phyloP scores from a whole-genome alignment of 2,329 filamentous ascomycete species.

The Myriosclerotinia curreyana region DNA sequence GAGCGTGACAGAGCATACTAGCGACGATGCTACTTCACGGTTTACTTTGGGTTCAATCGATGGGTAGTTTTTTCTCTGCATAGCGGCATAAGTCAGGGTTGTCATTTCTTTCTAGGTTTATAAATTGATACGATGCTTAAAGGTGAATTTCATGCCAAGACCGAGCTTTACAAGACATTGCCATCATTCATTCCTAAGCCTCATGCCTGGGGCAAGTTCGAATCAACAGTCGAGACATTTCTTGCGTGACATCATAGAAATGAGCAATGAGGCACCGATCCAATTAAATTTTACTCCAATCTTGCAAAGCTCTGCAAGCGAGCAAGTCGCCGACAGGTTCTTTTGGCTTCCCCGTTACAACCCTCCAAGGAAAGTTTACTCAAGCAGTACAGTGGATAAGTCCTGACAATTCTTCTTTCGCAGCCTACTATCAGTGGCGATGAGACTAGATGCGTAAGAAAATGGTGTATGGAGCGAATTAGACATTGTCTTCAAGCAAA shows the following conservation, averaged over 20 bases:
- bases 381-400: background rate
- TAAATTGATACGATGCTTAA: conserved; percentile 1
- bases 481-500: background rate
- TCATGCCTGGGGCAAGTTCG: conserved; percentile 23
- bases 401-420: background rate
- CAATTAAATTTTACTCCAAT: conserved; percentile 25
- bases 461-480: conserved; percentile 22
- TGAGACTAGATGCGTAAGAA: background rate
- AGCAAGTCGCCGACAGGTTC: conserved; percentile 32
- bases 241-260: conserved; percentile 34
- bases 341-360: conserved; percentile 41
- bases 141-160: conserved; percentile 45
- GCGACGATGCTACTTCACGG: no score
- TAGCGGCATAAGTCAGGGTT: no score
- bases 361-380: conserved; percentile 41
- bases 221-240: conserved; percentile 30
- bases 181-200: conserved; percentile 24
- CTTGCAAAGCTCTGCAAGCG: conserved; percentile 33
- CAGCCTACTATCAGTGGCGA: background rate
- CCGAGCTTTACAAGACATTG: conserved; percentile 27
- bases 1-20: no score
- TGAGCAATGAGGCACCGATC: conserved; percentile 30
- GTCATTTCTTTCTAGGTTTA: no score
- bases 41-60: no score
- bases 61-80: no score